Evolutionary conservation across 176 grass and related monocot species (phyloP).

Genomic region (Zoysia japonica): DNA sequence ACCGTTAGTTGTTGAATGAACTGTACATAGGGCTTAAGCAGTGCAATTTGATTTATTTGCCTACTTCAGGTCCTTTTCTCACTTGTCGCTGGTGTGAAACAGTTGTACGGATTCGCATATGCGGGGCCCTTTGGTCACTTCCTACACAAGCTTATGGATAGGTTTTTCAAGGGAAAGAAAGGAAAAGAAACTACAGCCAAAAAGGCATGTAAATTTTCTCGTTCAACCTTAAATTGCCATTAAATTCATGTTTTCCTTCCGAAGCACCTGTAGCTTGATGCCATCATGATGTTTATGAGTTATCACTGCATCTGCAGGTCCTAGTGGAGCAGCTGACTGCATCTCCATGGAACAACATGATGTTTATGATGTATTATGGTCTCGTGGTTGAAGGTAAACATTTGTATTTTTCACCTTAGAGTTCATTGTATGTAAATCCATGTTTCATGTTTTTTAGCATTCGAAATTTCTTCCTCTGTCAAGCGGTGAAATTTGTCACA

Average conservation of each 20-base stretch:
- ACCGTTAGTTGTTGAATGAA: neutral
- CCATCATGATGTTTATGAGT: neutral
- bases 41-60: no score
- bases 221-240: neutral
- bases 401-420: neutral
- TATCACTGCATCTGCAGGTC: slow-evolving; percentile 40
- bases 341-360: slow-evolving; percentile 81
- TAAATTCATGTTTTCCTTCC: neutral
- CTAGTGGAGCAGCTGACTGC: slow-evolving; percentile 71
- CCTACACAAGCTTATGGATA: slow-evolving; percentile 81
- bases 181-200: slow-evolving; percentile 87
- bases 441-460: neutral
- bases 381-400: slow-evolving; percentile 65
- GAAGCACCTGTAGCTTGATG: slow-evolving; percentile 3
- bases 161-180: slow-evolving; percentile 85
- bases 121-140: slow-evolving; percentile 87
- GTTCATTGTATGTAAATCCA: slow-evolving; percentile 18
- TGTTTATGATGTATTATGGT: slow-evolving; percentile 85
- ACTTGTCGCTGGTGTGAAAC: slow-evolving; percentile 17
- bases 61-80: neutral
- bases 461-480: neutral
- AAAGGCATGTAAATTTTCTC: slow-evolving; percentile 54
- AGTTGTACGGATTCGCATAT: slow-evolving; percentile 85
- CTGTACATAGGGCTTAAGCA: neutral
- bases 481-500: neutral